These are phyloP conservation scores for Amyloporia xantha DNA, from an alignment of 768 basidiomycete genomes.

Conservation along the genomic window DNA sequence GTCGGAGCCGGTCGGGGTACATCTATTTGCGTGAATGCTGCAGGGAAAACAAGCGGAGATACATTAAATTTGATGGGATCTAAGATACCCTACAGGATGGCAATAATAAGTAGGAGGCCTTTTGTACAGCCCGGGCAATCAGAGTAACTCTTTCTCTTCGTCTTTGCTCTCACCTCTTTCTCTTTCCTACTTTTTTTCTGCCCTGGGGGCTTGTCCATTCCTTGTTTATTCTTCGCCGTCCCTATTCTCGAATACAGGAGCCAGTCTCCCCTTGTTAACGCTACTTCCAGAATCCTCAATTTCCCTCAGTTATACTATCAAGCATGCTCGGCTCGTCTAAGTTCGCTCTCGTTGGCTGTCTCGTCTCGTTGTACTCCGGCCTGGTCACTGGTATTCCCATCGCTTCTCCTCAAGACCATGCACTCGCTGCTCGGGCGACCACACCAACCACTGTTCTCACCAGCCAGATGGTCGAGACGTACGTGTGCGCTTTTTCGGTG, in stretches of 20 bases:
- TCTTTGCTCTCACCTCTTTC: background rate
- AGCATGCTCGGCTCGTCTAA: conserved; percentile 23
- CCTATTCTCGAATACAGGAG: conserved; percentile 17
- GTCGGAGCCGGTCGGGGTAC: too few relatives aligned
- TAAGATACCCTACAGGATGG: background rate
- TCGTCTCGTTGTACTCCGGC: conserved; percentile 19
- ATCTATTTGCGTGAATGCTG: too few relatives aligned
- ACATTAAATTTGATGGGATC: background rate
- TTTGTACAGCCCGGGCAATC: too few relatives aligned
- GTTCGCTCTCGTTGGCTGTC: conserved; percentile 18
- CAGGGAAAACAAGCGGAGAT: too few relatives aligned
- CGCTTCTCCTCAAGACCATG: background rate
- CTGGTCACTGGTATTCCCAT: conserved; percentile 25
- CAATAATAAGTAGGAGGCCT: too few relatives aligned
- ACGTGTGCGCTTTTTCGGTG: conserved; percentile 17
- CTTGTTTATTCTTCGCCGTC: conserved; percentile 21
- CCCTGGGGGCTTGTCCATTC: conserved; percentile 30
- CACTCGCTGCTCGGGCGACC: conserved; percentile 1
- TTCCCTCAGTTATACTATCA: conserved; percentile 4
- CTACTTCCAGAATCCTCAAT: background rate
- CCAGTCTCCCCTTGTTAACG: conserved; percentile 15
- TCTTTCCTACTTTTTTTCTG: conserved; percentile 11
- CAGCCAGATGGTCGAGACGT: conserved; percentile 33
- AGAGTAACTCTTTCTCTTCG: background rate
- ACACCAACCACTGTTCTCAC: conserved; percentile 33